Conservation (phyloP, 2,329 filamentous ascomycete species). For the Sporothrix luriei region DNA sequence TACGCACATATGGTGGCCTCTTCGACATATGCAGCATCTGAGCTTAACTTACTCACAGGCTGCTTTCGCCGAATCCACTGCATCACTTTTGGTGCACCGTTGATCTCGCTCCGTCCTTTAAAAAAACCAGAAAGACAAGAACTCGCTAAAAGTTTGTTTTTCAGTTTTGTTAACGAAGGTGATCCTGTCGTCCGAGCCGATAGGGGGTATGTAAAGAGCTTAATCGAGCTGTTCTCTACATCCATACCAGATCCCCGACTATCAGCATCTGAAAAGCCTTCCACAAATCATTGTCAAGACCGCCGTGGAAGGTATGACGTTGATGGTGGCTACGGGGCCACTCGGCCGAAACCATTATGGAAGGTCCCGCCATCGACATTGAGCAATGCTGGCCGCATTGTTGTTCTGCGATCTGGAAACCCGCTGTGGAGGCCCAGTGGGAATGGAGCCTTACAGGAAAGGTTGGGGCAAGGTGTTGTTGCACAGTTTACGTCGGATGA, state of each 20-base stretch:
- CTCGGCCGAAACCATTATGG: constrained; percentile 55
- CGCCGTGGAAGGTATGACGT: neutral
- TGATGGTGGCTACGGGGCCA: neutral
- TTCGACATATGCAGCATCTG: constrained; percentile 58
- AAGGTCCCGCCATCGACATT: constrained; percentile 66
- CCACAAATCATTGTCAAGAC: neutral
- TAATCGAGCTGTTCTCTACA: constrained; percentile 70
- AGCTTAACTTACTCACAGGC: constrained; percentile 68
- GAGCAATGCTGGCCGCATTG: constrained; percentile 69
- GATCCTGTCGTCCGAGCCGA: constrained; percentile 80
- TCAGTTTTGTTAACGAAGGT: constrained; percentile 82
- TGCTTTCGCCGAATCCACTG: constrained; percentile 82
- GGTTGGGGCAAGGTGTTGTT: constrained; percentile 63
- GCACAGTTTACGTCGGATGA: constrained; percentile 70
- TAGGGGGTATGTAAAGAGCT: constrained; percentile 70
- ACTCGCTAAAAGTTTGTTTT: constrained; percentile 70
- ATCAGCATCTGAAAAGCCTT: neutral
- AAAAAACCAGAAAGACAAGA: constrained; percentile 56
- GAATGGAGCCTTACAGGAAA: constrained; percentile 54
- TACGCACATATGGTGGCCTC: constrained; percentile 78
- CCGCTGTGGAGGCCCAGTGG: constrained; percentile 45
- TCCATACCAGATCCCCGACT: constrained; percentile 51
- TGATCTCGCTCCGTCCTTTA: constrained; percentile 71
- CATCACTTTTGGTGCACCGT: constrained; percentile 82
- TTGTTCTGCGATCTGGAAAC: constrained; percentile 63